Base-by-base conservation (phyloP, 495 filamentous ascomycete genomes). In the Trichoderma asperelloides region DNA sequence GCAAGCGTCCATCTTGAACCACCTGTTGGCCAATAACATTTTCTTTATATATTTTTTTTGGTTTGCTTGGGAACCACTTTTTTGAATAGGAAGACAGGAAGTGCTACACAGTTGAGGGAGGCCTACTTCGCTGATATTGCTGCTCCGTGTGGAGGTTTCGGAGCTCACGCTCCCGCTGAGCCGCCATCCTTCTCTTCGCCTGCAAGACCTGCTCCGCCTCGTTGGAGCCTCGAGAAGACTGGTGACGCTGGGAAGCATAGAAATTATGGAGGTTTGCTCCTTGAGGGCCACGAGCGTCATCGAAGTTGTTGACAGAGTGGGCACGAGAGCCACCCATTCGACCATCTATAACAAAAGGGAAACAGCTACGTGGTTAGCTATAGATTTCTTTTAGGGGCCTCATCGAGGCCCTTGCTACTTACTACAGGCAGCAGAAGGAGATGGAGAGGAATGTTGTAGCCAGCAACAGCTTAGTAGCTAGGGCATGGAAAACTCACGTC, bases 81-180 rank as follows among this genome's bases (percentile, higher is more conserved):
- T 73, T 76, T 65, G 63, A 73, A 71, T 69, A 68, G 64, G 74
- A 71, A 76, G 66, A 65, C 60, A 76, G 76, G 39, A 64, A 41
- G 62, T 79, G 79, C 78, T 81, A 83, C 81, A 82, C 80, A 83
- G 83, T 77, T 82, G 83, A 85, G 81, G 83, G 82, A 73, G 83
- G 84, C 84, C 84, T 86, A 98, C 95, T 97, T 89, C 94, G 89
- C 81, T 97, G 96, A 84, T 96, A 98, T 87, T 98, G 95, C 85
- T 98, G 95, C 84, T 98, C 95, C 82, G 97, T 95, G 80, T 98
- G 95, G 83, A 97, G 98, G 80, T 98, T 98, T 79, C 95, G 92
- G 79, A 98, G 87, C 83, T 98, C 95, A 79, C 96, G 90, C 84
- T 98, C 95, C 79, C 95, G 91, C 80, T 97, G 94, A 80, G 95